A percentile compares a stretch with the other conserved stretches of the same genome.
Conservation (phyloP, 176 grass and related monocot species). For the Melocanna baccifera region DNA sequence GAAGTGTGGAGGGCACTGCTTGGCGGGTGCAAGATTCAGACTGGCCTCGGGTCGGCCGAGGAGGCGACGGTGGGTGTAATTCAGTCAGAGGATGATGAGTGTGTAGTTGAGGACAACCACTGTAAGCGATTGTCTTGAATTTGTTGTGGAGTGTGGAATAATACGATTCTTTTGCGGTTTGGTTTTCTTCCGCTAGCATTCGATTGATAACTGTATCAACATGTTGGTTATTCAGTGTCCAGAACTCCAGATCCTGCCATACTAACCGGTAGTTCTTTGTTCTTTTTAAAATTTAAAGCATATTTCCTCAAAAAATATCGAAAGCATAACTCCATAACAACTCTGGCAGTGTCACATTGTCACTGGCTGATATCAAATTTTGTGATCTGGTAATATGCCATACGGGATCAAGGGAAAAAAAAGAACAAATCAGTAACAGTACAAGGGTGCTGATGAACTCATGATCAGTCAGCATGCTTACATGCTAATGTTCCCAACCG, state of each 20-base stretch:
- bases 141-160: background rate
- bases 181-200: no score
- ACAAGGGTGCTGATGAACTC: background rate
- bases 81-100: background rate
- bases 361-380: background rate
- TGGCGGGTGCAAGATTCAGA: constrained; percentile 30
- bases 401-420: background rate
- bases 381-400: background rate
- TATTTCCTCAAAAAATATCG: no score
- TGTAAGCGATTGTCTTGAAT: background rate
- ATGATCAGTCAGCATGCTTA: background rate
- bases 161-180: no score
- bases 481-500: background rate
- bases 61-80: background rate
- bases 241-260: no score
- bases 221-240: no score
- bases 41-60: constrained; percentile 31
- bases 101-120: background rate
- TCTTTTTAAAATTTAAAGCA: no score
- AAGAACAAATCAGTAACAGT: background rate
- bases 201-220: background rate
- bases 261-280: no score
- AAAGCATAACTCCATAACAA: no score
- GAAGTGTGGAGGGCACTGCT: constrained; percentile 49
- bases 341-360: background rate